These are phyloP conservation scores for Diaporthe destruens DNA, from an alignment of 2,329 filamentous ascomycete species.

Conservation along the genomic window DNA sequence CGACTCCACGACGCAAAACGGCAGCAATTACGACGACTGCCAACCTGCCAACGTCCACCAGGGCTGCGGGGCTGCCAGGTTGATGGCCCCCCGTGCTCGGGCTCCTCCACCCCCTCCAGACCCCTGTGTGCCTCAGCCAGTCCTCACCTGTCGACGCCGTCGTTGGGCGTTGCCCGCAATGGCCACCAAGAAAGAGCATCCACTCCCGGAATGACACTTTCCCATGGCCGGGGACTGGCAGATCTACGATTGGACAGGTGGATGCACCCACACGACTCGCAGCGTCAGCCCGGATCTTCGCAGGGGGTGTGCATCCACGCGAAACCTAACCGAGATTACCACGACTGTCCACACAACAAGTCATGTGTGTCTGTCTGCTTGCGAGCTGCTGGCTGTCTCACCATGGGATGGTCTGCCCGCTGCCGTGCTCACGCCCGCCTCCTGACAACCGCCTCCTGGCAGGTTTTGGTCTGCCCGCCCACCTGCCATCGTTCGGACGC, in stretches of 20 bases:
- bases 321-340: conserved; percentile 36
- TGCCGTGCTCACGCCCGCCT: conserved; percentile 7
- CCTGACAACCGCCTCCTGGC: not conserved
- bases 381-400: conserved; percentile 8
- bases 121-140: conserved; percentile 9
- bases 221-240: not conserved
- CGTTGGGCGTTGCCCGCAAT: conserved; percentile 13
- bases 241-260: conserved; percentile 27
- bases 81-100: not conserved
- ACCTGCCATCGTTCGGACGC: conserved; percentile 9
- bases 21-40: too few species aligned
- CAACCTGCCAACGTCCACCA: not conserved
- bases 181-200: not conserved
- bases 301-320: conserved; percentile 27
- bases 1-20: too few species aligned
- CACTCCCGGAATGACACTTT: not conserved
- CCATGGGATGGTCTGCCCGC: conserved; percentile 15
- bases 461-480: not conserved
- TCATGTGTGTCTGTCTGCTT: not conserved
- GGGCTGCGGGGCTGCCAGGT: too few species aligned
- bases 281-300: conserved; percentile 30
- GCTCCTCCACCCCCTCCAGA: too few species aligned
- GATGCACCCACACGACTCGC: conserved; percentile 8
- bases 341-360: conserved; percentile 8
- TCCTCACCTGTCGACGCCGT: conserved; percentile 15